phyloP scores from a whole-genome alignment of 176 grass and related monocot genomes.

The Oryza australiensis region DNA sequence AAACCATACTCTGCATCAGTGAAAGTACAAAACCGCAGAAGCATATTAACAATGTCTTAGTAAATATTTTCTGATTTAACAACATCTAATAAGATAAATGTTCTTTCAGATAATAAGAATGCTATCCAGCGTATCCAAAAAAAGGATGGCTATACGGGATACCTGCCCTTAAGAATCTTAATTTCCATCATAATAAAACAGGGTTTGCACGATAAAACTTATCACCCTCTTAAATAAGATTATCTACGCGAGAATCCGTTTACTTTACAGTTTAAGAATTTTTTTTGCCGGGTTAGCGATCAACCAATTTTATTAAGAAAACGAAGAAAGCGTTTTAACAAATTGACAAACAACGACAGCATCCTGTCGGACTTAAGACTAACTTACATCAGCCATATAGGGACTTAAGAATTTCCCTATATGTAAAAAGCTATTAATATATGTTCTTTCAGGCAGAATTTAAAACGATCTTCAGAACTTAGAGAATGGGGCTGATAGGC shows the following conservation, averaged over 20 bases:
- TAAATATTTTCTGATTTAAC: not conserved
- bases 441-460: not conserved
- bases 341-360: too few species aligned
- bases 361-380: too few species aligned
- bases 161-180: not conserved
- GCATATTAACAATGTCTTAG: too few species aligned
- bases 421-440: not conserved
- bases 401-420: too few species aligned
- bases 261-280: not conserved
- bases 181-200: not conserved
- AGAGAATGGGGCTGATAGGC: too few species aligned
- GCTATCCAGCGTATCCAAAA: not conserved
- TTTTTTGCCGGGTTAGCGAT: too few species aligned
- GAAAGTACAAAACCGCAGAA: not conserved
- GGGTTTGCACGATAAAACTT: not conserved
- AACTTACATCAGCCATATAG: too few species aligned
- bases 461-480: not conserved
- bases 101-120: not conserved
- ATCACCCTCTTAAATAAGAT: not conserved
- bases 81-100: not conserved
- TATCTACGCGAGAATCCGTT: not conserved
- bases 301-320: too few species aligned
- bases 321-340: too few species aligned
- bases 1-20: constrained; percentile 1
- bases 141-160: not conserved